phyloP scores from a whole-genome alignment of 176 grass and related monocot genomes.

The Oryza meridionalis region DNA sequence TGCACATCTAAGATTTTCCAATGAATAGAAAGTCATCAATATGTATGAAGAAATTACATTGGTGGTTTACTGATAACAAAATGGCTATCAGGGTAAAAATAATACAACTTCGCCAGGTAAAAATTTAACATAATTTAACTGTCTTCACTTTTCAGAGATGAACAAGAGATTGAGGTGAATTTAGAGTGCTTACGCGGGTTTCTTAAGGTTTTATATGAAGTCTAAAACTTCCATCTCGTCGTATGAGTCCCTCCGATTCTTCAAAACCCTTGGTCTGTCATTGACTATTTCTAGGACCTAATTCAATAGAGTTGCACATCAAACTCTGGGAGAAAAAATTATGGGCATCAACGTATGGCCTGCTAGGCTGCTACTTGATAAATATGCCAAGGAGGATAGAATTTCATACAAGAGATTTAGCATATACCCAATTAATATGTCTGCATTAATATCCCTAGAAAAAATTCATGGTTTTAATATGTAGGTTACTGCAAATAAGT shows the following conservation, averaged over 20 bases:
- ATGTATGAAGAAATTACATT: neutral
- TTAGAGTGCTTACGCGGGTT: slow-evolving; percentile 42
- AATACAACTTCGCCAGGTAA: neutral
- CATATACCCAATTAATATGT: slow-evolving; percentile 6
- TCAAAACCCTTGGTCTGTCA: slow-evolving; percentile 75
- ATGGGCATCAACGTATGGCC: neutral
- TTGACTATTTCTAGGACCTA: slow-evolving; percentile 96
- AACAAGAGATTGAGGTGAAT: slow-evolving; percentile 6
- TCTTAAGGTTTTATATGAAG: slow-evolving; percentile 52
- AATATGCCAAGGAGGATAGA: neutral
- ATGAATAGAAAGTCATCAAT: neutral
- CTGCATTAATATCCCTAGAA: neutral
- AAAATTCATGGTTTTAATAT: neutral
- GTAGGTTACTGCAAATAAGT: neutral
- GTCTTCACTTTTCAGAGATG: slow-evolving; percentile 20
- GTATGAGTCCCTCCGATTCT: slow-evolving; percentile 47
- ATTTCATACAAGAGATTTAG: neutral
- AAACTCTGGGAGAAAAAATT: neutral
- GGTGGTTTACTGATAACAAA: neutral
- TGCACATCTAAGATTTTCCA: slow-evolving; percentile 18
- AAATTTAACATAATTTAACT: neutral
- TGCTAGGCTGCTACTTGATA: neutral
- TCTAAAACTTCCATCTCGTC: slow-evolving; percentile 71
- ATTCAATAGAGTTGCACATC: slow-evolving; percentile 28
- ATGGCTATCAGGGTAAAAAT: neutral